phyloP scores from a whole-genome alignment of 176 grass and related monocot genomes.

The Thalia dealbata region DNA sequence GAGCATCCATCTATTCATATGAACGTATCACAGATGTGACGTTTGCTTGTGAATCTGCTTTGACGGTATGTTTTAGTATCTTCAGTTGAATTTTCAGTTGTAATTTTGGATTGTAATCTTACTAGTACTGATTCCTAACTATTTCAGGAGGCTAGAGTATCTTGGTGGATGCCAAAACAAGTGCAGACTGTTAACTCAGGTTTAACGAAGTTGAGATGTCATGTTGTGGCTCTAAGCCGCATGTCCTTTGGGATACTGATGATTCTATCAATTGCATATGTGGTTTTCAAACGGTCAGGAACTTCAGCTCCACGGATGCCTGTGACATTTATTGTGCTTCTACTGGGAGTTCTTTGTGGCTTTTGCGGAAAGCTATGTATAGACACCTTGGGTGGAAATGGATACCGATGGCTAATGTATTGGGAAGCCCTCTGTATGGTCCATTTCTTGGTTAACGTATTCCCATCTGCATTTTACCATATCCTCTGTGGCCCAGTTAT shows the following conservation, averaged over 20 bases:
- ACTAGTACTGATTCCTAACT: neutral
- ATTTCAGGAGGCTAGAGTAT: slow-evolving; percentile 48
- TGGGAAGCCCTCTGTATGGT: slow-evolving; percentile 67
- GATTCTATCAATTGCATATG: slow-evolving; percentile 63
- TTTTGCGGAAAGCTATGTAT: slow-evolving; percentile 66
- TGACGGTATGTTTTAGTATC: slow-evolving; percentile 36
- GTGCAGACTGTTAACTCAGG: slow-evolving; percentile 62
- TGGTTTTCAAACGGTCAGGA: slow-evolving; percentile 52
- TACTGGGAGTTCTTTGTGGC: slow-evolving; percentile 70
- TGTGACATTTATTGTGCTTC: slow-evolving; percentile 64
- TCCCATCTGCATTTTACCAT: slow-evolving; percentile 42
- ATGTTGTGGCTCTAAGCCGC: slow-evolving; percentile 43
- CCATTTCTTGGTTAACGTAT: slow-evolving; percentile 71
- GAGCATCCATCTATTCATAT: slow-evolving; percentile 66
- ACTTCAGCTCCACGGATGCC: slow-evolving; percentile 57
- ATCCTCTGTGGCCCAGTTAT: slow-evolving; percentile 64
- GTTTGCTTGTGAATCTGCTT: slow-evolving; percentile 36
- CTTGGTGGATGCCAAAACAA: slow-evolving; percentile 80
- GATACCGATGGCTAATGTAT: slow-evolving; percentile 63
- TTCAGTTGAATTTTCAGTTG: neutral
- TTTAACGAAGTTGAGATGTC: slow-evolving; percentile 54
- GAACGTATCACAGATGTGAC: slow-evolving; percentile 67
- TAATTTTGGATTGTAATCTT: neutral
- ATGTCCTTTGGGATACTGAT: slow-evolving; percentile 78
- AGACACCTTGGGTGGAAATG: slow-evolving; percentile 57